Evolutionary conservation across 208 protist genomes (phyloP).

Genomic region (Naegleria lovaniensis): DNA sequence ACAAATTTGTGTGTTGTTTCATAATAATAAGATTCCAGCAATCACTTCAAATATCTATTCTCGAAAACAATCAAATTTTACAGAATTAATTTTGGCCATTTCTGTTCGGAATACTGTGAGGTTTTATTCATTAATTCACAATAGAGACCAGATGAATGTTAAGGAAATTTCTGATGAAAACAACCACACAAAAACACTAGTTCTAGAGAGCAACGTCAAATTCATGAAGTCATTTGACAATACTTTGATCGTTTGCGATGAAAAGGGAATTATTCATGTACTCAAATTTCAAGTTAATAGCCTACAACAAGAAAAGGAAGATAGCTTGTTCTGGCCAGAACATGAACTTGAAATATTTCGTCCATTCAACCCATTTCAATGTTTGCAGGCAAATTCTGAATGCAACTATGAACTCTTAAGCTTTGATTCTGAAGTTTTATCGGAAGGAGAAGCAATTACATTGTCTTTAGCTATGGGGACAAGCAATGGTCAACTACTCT

Average conservation of each 20-base stretch:
- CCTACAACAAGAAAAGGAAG: background rate
- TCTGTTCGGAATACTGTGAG: background rate
- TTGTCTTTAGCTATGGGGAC: background rate
- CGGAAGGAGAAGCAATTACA: background rate
- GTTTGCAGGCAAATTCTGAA: background rate
- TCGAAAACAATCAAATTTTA: background rate
- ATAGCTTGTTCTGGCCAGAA: background rate
- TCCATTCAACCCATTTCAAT: background rate
- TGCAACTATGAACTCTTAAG: background rate
- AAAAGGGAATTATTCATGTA: background rate
- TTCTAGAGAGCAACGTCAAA: background rate
- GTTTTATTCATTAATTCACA: background rate
- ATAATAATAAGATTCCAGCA: background rate
- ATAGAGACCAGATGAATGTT: background rate
- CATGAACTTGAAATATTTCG: background rate
- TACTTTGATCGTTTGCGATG: background rate
- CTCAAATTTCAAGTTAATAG: background rate
- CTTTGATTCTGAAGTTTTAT: background rate
- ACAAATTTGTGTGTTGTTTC: background rate
- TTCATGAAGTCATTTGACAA: background rate
- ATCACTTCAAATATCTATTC: background rate
- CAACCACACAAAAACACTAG: background rate
- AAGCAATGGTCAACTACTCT: background rate
- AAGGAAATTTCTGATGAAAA: background rate
- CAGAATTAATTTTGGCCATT: background rate